A percentile compares a stretch with the other conserved stretches of the same genome.
Evolutionary conservation across 805 yeast genomes (phyloP).

Genomic region (Starmera pachycereana): DNA sequence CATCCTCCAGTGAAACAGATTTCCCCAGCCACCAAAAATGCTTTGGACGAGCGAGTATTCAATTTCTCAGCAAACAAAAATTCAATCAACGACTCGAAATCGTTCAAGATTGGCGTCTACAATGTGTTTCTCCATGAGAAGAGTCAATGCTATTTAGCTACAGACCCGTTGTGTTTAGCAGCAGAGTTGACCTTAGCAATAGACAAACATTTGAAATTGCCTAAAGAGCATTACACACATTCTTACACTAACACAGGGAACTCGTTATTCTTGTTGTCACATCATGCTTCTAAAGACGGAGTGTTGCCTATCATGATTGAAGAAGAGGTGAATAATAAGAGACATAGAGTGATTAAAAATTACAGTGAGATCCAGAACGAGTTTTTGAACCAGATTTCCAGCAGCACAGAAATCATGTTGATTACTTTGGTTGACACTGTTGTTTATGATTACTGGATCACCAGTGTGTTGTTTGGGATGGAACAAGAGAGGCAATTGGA

Average conservation of each 20-base stretch:
- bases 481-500: constrained; percentile 10
- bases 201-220: constrained; percentile 34
- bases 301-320: constrained; percentile 50
- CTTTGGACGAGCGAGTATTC: constrained; percentile 16
- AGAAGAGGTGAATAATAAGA: constrained; percentile 24
- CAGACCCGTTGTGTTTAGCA: constrained; percentile 49
- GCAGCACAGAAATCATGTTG: constrained; percentile 25
- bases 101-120: constrained; percentile 46
- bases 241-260: constrained; percentile 14
- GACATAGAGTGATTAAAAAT: constrained; percentile 25
- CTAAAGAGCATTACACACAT: constrained; percentile 14
- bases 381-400: constrained; percentile 21
- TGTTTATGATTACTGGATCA: constrained; percentile 42
- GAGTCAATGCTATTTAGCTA: constrained; percentile 27
- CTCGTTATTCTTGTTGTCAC: constrained; percentile 34
- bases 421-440: constrained; percentile 34
- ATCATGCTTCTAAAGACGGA: constrained; percentile 37
- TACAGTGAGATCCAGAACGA: constrained; percentile 27
- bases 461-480: constrained; percentile 19
- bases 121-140: constrained; percentile 27
- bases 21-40: constrained; percentile 18
- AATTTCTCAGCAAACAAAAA: constrained; percentile 10
- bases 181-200: constrained; percentile 35
- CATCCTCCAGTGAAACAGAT: constrained; percentile 27
- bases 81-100: constrained; percentile 7